Percentiles rank a stretch among this genome's conserved stretches.
Evolutionary conservation across 306 rosid genomes (phyloP).

Genomic region (Begonia masoniana): DNA sequence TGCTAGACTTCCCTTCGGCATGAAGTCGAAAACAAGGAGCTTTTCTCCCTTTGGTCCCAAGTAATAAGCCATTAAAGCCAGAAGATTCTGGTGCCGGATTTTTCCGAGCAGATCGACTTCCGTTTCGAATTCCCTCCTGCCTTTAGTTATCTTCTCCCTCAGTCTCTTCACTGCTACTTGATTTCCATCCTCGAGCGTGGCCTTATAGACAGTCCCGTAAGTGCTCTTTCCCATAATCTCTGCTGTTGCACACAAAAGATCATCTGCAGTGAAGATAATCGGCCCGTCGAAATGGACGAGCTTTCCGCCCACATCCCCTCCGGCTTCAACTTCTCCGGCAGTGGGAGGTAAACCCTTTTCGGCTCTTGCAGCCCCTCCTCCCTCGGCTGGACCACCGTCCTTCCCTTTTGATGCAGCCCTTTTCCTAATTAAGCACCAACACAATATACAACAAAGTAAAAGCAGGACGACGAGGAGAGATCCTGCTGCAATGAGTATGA

Average conservation of each 20-base stretch:
- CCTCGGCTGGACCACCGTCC: constrained; percentile 30
- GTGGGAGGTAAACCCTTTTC: constrained; percentile 45
- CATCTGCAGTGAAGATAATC: constrained; percentile 73
- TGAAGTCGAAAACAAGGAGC: constrained; percentile 79
- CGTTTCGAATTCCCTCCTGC: constrained; percentile 67
- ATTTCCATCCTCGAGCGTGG: constrained; percentile 86
- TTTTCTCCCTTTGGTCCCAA: constrained; percentile 83
- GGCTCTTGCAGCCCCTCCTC: constrained; percentile 13
- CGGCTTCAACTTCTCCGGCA: constrained; percentile 41
- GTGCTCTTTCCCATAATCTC: constrained; percentile 97
- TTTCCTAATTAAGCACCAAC: constrained; percentile 46
- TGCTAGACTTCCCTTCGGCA: constrained; percentile 69
- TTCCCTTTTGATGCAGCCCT: constrained; percentile 37
- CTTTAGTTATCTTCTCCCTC: constrained; percentile 75
- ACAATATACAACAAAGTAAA: constrained; percentile 41
- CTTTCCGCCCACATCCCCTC: constrained; percentile 67
- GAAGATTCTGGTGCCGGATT: constrained; percentile 66
- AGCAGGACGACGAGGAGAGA: constrained; percentile 40
- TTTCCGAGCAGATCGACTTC: constrained; percentile 61
- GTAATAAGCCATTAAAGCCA: constrained; percentile 79
- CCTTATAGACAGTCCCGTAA: constrained; percentile 88
- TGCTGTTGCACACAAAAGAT: constrained; percentile 88
- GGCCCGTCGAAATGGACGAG: constrained; percentile 83
- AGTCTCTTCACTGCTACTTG: constrained; percentile 88
- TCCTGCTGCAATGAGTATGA: constrained; percentile 74